A percentile compares a stretch with the other conserved stretches of the same genome.
Evolutionary conservation across 2,329 filamentous ascomycete genomes (phyloP).

Genomic region (Gnomoniopsis sp.): DNA sequence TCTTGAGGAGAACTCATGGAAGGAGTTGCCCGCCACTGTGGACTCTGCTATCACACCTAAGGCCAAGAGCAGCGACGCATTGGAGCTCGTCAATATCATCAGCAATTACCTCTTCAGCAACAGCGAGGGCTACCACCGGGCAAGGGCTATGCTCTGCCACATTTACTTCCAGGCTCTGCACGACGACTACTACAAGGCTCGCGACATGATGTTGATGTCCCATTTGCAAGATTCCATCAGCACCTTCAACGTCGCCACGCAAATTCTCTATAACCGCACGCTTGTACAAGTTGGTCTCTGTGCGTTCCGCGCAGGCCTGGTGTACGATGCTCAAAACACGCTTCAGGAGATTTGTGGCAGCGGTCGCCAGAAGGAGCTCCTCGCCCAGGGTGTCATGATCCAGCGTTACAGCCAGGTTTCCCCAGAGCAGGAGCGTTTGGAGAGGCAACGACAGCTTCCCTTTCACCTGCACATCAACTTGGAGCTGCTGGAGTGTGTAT

Average conservation of each 20-base stretch:
- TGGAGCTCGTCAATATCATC: conserved; percentile 75
- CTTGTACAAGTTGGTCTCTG: conserved; percentile 97
- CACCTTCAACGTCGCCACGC: conserved; percentile 94
- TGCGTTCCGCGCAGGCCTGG: conserved; percentile 92
- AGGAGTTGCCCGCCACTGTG: conserved; percentile 64
- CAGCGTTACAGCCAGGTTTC: conserved; percentile 95
- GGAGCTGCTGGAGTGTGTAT: conserved; percentile 95
- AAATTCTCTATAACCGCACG: conserved; percentile 98
- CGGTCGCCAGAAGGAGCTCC: conserved; percentile 93
- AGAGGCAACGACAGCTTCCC: conserved; percentile 94
- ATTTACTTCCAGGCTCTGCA: conserved; percentile 98
- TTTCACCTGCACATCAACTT: conserved; percentile 99
- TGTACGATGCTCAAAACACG: conserved; percentile 97
- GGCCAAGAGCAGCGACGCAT: conserved; percentile 62
- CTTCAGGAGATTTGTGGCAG: conserved; percentile 98
- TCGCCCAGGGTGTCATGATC: conserved; percentile 97
- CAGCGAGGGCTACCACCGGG: conserved; percentile 93
- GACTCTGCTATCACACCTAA: conserved; percentile 82
- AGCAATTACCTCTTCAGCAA: conserved; percentile 94
- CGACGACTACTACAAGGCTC: conserved; percentile 95
- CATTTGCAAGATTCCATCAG: conserved; percentile 96
- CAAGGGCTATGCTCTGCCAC: conserved; percentile 95
- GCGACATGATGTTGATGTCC: conserved; percentile 99
- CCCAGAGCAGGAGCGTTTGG: conserved; percentile 94
- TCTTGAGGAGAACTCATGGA: conserved; percentile 93